Percentiles rank a stretch among this genome's conserved stretches.
These are phyloP conservation scores for Pleurotus tuoliensis DNA, from an alignment of 768 basidiomycete species.

Conservation along the genomic window DNA sequence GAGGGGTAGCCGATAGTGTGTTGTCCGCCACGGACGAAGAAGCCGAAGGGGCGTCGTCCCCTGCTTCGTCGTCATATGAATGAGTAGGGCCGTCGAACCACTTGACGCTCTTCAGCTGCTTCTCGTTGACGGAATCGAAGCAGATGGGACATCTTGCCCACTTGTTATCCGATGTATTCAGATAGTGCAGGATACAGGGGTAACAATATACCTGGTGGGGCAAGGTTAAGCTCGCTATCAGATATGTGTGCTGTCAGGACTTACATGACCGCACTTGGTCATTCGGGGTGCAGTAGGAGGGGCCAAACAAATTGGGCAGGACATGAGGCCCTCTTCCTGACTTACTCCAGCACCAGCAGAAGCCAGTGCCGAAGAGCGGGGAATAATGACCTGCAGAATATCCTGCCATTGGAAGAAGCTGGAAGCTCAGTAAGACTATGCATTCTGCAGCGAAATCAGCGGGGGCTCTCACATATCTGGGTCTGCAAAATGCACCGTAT, in stretches of 20 bases:
- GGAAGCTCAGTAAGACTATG: slow-evolving; percentile 12
- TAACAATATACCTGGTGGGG: slow-evolving; percentile 81
- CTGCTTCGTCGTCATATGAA: slow-evolving; percentile 25
- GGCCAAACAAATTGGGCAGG: slow-evolving; percentile 94
- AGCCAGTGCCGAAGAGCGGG: slow-evolving; percentile 72
- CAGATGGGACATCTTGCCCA: slow-evolving; percentile 96
- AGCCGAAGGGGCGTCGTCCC: slow-evolving; percentile 29
- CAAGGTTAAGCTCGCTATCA: slow-evolving; percentile 4
- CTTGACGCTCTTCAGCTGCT: slow-evolving; percentile 89
- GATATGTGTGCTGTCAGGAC: slow-evolving; percentile 28
- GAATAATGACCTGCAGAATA: slow-evolving; percentile 91
- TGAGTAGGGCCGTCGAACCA: slow-evolving; percentile 65
- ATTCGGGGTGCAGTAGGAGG: slow-evolving; percentile 86
- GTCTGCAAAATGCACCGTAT: slow-evolving; percentile 95
- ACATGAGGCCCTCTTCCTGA: slow-evolving; percentile 59
- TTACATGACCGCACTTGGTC: slow-evolving; percentile 97
- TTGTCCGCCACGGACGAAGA: slow-evolving; percentile 34
- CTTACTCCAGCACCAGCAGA: slow-evolving; percentile 49
- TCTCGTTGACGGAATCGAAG: slow-evolving; percentile 87
- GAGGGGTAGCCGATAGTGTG: slow-evolving; percentile 36
- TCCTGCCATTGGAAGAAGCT: slow-evolving; percentile 97
- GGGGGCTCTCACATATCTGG: slow-evolving; percentile 78
- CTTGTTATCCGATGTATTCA: slow-evolving; percentile 81
- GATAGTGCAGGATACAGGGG: slow-evolving; percentile 89
- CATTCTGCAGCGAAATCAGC: slow-evolving; percentile 5